phyloP scores from a whole-genome alignment of 495 filamentous ascomycete species.

The Aeminium ludgeri region DNA sequence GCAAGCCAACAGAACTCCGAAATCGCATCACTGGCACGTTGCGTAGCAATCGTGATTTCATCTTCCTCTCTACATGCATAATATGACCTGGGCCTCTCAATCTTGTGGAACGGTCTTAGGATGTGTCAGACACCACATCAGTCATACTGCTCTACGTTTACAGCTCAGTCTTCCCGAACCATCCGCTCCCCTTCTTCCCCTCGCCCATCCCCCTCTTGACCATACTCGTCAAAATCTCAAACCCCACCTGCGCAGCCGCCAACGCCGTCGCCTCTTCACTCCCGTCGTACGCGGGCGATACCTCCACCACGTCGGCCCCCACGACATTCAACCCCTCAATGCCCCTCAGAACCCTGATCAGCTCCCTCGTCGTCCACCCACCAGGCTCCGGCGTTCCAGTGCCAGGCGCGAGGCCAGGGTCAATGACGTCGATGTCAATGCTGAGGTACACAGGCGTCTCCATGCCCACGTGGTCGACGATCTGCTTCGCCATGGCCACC shows the following conservation, averaged over 20 bases:
- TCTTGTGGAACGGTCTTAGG: too few species aligned
- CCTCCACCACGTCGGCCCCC: slow-evolving; percentile 38
- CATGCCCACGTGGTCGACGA: slow-evolving; percentile 30
- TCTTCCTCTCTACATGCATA: too few species aligned
- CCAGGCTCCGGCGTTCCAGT: slow-evolving; percentile 37
- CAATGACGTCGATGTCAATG: slow-evolving; percentile 39
- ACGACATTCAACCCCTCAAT: slow-evolving; percentile 33
- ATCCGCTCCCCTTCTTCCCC: slow-evolving; percentile 11
- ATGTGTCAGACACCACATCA: too few species aligned
- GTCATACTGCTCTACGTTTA: too few species aligned
- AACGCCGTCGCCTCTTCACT: slow-evolving; percentile 30
- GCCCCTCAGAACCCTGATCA: slow-evolving; percentile 32
- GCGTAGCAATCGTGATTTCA: too few species aligned
- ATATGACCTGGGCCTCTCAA: too few species aligned
- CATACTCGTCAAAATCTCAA: slow-evolving; percentile 28
- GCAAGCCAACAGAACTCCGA: too few species aligned
- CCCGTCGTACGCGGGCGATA: slow-evolving; percentile 37
- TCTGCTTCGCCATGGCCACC: slow-evolving; percentile 26
- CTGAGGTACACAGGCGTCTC: slow-evolving; percentile 27
- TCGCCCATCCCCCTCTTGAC: slow-evolving; percentile 26
- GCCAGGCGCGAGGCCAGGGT: slow-evolving; percentile 37
- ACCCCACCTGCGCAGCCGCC: slow-evolving; percentile 34
- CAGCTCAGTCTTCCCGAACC: too few species aligned
- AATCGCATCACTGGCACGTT: too few species aligned
- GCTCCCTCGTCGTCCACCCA: slow-evolving; percentile 35